Evolutionary conservation across 1,139 yeast species (phyloP), one percentile per base, ranked within the genome.

Genomic region (Kodamaea alishanica): DNA sequence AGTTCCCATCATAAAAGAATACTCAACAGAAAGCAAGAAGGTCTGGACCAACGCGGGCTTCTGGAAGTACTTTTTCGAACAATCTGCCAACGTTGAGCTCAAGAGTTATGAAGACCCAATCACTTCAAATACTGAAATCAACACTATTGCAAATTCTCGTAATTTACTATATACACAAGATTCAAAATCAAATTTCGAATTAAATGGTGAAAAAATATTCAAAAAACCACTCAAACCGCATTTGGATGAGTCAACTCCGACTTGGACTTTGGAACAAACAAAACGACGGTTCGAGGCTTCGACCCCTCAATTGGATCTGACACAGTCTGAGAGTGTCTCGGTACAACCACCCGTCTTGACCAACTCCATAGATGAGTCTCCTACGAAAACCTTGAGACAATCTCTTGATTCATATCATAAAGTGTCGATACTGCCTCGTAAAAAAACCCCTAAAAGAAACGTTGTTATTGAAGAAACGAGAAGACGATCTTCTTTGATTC

Each of bases 11-110:
- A 68, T 85, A 26, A 74, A 76, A 46, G 67, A 68, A 34, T 84
- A 82, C 51, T 75, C 81, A n/a, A 53, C 56, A 7, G 74, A 75
- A 38, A 74, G 84, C 4, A 67, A 67, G 34, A 64, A 70, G 32
- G 77, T 84, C 4, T 80, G 87, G 84, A 59, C 65, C 15, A 75
- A 79, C 42, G 79, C 78, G 1, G 74, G 74, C 38, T 84, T 84
- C 54, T 84, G 94, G 88, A 85, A 84, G 56, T 74, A 73, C 34
- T 84, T 85, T 56, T 72, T 84, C 49, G 94, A 85, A 53, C 78
- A 81, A 42, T 79, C 88, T 26, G 90, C 92, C 2, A 79, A 82
- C 52, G 88, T 80, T 23, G 79, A 78, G 45, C 59, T 82, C 26
- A 65, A 74, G 20, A 78, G 81, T 29, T 77, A 75, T 49, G 84